phyloP scores from a whole-genome alignment of 108 stramenopile species.

The Cyclostephanos tholiformis region DNA sequence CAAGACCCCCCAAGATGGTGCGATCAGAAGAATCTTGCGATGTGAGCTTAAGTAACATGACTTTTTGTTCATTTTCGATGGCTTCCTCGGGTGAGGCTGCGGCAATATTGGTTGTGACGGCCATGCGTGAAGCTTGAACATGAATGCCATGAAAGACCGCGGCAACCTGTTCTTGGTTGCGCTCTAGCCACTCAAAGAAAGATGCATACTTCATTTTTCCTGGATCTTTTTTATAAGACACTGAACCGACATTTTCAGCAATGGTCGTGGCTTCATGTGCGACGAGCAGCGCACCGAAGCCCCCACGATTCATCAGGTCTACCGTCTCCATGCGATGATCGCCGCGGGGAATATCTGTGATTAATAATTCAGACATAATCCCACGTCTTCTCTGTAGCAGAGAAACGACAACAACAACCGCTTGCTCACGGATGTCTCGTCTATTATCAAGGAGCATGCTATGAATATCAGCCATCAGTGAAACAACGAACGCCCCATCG shows the following conservation, averaged over 20 bases:
- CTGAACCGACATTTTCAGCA: slow-evolving; percentile 51
- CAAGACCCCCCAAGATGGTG: slow-evolving; percentile 77
- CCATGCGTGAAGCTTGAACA: slow-evolving; percentile 49
- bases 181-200: slow-evolving; percentile 86
- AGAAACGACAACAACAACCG: slow-evolving; percentile 64
- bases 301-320: slow-evolving; percentile 84
- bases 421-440: slow-evolving; percentile 60
- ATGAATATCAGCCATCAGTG: slow-evolving; percentile 74
- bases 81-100: slow-evolving; percentile 71
- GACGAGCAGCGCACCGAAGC: slow-evolving; percentile 78
- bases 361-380: slow-evolving; percentile 79
- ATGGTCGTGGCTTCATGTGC: slow-evolving; percentile 75
- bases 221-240: not conserved
- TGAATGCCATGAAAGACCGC: slow-evolving; percentile 75
- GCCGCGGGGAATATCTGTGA: slow-evolving; percentile 61
- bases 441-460: slow-evolving; percentile 60
- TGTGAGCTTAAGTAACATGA: slow-evolving; percentile 66
- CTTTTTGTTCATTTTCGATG: slow-evolving; percentile 80
- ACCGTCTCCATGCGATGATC: slow-evolving; percentile 67
- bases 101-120: slow-evolving; percentile 53
- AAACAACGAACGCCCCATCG: slow-evolving; percentile 67
- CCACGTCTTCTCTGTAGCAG: slow-evolving; percentile 65
- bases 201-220: slow-evolving; percentile 66
- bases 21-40: slow-evolving; percentile 74
- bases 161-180: slow-evolving; percentile 62